Conservation (phyloP, 2,329 filamentous ascomycete genomes). For the Exophiala sp. region DNA sequence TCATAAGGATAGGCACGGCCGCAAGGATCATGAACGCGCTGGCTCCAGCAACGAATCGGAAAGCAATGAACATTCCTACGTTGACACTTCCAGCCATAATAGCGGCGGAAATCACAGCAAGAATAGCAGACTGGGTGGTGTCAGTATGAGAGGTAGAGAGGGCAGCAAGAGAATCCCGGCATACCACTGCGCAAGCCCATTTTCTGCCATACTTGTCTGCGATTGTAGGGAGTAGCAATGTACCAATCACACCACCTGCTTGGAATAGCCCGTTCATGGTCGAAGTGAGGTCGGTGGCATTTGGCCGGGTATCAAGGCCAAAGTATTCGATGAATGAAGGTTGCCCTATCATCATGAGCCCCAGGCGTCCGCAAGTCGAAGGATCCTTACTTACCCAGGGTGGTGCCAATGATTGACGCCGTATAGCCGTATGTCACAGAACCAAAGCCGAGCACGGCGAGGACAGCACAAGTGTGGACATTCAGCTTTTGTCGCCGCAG, state of each 20-base stretch:
- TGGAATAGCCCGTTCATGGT: slow-evolving; percentile 24
- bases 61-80: slow-evolving; percentile 24
- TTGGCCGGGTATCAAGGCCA: slow-evolving; percentile 16
- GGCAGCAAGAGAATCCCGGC: slow-evolving; percentile 14
- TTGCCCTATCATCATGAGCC: slow-evolving; percentile 28
- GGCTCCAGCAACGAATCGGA: slow-evolving; percentile 24
- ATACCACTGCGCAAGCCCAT: slow-evolving; percentile 20
- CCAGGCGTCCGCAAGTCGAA: background rate
- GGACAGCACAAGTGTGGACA: slow-evolving; percentile 18
- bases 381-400: slow-evolving; percentile 22
- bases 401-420: slow-evolving; percentile 25
- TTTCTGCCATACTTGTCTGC: slow-evolving; percentile 24
- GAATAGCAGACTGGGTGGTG: too few relatives aligned
- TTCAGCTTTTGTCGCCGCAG: slow-evolving; percentile 21
- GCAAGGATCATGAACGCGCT: slow-evolving; percentile 25
- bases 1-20: slow-evolving; percentile 25
- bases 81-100: slow-evolving; percentile 19
- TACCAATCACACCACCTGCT: slow-evolving; percentile 19
- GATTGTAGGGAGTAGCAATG: slow-evolving; percentile 17
- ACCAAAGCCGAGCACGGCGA: slow-evolving; percentile 19
- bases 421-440: slow-evolving; percentile 25
- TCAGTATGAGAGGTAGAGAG: too few relatives aligned
- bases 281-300: slow-evolving; percentile 23
- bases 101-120: too few relatives aligned
- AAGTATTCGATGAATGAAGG: slow-evolving; percentile 41